Conservation (phyloP, 2,329 filamentous ascomycete species). For the Pseudofabraea citricarpa region DNA sequence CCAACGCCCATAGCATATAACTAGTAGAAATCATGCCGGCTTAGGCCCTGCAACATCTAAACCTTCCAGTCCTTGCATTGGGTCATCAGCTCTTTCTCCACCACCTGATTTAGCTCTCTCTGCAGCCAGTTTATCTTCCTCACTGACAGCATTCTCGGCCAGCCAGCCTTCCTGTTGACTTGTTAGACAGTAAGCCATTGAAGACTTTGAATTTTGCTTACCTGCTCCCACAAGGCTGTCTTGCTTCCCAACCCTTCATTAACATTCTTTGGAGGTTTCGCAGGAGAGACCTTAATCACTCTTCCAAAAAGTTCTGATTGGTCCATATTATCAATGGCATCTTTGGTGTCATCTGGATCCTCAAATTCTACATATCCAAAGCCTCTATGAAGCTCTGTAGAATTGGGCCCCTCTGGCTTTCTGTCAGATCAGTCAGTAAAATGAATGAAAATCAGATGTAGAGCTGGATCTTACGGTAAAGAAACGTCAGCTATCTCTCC, state of each 20-base stretch:
- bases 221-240: slow-evolving; percentile 96
- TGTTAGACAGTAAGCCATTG: slow-evolving; percentile 13
- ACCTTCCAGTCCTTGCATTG: slow-evolving; percentile 93
- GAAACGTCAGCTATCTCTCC: slow-evolving; percentile 92
- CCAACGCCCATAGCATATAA: background rate
- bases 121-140: slow-evolving; percentile 65
- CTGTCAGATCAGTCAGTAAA: slow-evolving; percentile 15
- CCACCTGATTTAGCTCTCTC: slow-evolving; percentile 47
- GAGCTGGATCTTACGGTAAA: slow-evolving; percentile 56
- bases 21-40: slow-evolving; percentile 50
- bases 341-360: slow-evolving; percentile 75
- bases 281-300: slow-evolving; percentile 85
- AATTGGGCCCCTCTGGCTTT: slow-evolving; percentile 77
- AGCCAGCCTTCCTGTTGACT: slow-evolving; percentile 79
- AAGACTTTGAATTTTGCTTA: slow-evolving; percentile 36
- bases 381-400: slow-evolving; percentile 76
- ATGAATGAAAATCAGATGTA: no score
- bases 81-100: slow-evolving; percentile 63
- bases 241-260: slow-evolving; percentile 88
- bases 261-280: slow-evolving; percentile 85
- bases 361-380: slow-evolving; percentile 98
- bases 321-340: slow-evolving; percentile 99
- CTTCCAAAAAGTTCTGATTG: slow-evolving; percentile 91
- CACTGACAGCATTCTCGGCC: slow-evolving; percentile 78
- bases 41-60: slow-evolving; percentile 92